A percentile compares a stretch with the other conserved stretches of the same genome.
Evolutionary conservation across 2,329 filamentous ascomycete genomes (phyloP).

Genomic region (Penicillium verrucosum): DNA sequence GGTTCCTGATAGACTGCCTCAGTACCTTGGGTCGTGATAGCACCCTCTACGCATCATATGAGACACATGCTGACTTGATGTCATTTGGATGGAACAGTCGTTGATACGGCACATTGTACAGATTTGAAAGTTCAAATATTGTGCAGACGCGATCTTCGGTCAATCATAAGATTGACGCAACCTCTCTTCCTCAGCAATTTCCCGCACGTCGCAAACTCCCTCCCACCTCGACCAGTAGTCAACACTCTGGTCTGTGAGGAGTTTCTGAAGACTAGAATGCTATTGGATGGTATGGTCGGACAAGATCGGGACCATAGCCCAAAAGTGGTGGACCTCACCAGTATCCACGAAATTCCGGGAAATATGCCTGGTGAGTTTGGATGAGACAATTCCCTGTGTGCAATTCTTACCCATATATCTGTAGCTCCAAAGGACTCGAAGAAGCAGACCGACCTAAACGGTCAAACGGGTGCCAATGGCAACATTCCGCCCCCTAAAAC

Average conservation of each 20-base stretch:
- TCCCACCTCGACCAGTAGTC: conserved; percentile 1
- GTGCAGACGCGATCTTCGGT: background rate
- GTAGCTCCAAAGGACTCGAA: conserved; percentile 28
- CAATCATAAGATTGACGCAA: conserved; percentile 3
- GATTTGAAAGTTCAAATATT: background rate
- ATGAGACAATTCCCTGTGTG: conserved; percentile 13
- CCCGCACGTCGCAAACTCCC: background rate
- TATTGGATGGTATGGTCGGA: conserved; percentile 39
- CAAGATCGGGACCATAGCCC: conserved; percentile 36
- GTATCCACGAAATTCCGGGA: conserved; percentile 41
- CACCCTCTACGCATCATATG: conserved; percentile 14
- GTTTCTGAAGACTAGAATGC: conserved; percentile 25
- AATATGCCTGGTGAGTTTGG: conserved; percentile 39
- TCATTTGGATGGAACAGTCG: conserved; percentile 20
- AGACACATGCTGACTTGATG: conserved; percentile 27
- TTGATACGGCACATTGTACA: conserved; percentile 18
- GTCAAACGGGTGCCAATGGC: conserved; percentile 29
- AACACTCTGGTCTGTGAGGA: conserved; percentile 9
- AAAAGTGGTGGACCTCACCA: conserved; percentile 39
- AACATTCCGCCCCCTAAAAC: conserved; percentile 76
- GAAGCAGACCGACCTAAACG: conserved; percentile 32
- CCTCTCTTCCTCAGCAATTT: conserved; percentile 2
- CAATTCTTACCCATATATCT: conserved; percentile 23
- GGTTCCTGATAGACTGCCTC: conserved; percentile 20
- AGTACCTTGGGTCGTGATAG: conserved; percentile 21